phyloP scores from a whole-genome alignment of 768 basidiomycete species.

The Multifurca ochricompacta region DNA sequence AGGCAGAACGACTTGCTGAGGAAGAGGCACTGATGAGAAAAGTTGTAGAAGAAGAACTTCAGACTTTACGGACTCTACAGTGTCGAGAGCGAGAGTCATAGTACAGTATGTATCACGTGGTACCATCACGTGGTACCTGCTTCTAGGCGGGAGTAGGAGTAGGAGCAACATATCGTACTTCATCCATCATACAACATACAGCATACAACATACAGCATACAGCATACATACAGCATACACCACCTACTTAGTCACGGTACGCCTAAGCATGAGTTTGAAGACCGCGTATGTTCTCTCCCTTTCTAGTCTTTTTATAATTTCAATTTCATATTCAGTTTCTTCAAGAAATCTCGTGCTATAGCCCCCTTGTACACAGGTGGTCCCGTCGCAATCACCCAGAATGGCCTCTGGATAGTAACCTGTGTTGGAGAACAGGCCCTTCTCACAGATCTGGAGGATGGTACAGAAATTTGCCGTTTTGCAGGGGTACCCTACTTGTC shows the following conservation, averaged over 20 bases:
- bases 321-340: conserved; percentile 25
- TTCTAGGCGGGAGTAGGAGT: no score
- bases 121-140: not conserved
- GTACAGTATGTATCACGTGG: not conserved
- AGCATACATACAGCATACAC: no score
- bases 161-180: no score
- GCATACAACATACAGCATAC: no score
- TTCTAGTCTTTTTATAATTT: not conserved
- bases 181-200: no score
- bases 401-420: conserved; percentile 75
- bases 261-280: conserved; percentile 48
- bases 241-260: no score
- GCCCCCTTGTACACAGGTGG: conserved; percentile 85
- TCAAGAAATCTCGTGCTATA: conserved; percentile 65
- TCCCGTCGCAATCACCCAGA: conserved; percentile 68
- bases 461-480: conserved; percentile 72
- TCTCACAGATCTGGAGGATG: conserved; percentile 70
- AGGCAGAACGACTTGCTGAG: conserved; percentile 46
- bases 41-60: conserved; percentile 44
- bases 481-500: conserved; percentile 55
- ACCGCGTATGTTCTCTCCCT: conserved; percentile 44
- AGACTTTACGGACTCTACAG: conserved; percentile 27
- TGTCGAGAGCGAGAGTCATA: no score
- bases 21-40: conserved; percentile 42
- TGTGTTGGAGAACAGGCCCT: conserved; percentile 83